A percentile compares a stretch with the other conserved stretches of the same genome.
phyloP scores from a whole-genome alignment of 805 yeast genomes.

The Ogataea chonburiensis region DNA sequence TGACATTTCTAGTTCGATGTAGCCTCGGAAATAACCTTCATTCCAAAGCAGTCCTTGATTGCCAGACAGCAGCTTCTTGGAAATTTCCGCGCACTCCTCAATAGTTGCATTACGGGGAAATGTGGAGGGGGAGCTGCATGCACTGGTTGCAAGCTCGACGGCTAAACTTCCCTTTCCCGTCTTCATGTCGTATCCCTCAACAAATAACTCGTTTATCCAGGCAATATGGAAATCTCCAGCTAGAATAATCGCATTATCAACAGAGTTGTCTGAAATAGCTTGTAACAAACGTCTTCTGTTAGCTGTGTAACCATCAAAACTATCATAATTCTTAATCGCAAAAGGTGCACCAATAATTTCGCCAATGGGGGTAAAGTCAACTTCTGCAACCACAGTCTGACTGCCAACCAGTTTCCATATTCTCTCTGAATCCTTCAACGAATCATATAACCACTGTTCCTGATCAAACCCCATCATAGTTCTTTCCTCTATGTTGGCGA shows the following conservation, averaged over 20 bases:
- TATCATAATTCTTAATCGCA: conserved; percentile 23
- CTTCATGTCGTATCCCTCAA: conserved; percentile 15
- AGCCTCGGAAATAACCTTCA: conserved; percentile 20
- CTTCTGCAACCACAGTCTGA: conserved; percentile 20
- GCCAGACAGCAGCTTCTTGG: conserved; percentile 10
- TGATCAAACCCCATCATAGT: conserved; percentile 30
- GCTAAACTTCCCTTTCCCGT: conserved; percentile 26
- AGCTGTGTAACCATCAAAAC: conserved; percentile 29
- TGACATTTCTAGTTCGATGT: conserved; percentile 13
- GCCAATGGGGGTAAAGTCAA: conserved; percentile 18
- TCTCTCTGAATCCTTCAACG: conserved; percentile 15
- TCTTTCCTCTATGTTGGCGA: conserved; percentile 24
- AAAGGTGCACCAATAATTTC: conserved; percentile 23
- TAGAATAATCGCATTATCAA: conserved; percentile 21
- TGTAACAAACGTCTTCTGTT: conserved; percentile 23
- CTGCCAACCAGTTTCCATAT: conserved; percentile 21
- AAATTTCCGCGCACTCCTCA: conserved; percentile 14
- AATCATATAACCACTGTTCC: conserved; percentile 26
- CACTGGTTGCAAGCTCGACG: conserved; percentile 28
- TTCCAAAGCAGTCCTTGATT: conserved; percentile 19
- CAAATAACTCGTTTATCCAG: conserved; percentile 24
- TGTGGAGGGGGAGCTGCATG: conserved; percentile 28
- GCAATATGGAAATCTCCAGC: conserved; percentile 31
- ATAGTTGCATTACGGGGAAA: conserved; percentile 13
- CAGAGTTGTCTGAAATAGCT: conserved; percentile 14